Evolutionary conservation across 345 rosid genomes (phyloP), one percentile per base, ranked within the genome.

Genomic region (Populus simonii): DNA sequence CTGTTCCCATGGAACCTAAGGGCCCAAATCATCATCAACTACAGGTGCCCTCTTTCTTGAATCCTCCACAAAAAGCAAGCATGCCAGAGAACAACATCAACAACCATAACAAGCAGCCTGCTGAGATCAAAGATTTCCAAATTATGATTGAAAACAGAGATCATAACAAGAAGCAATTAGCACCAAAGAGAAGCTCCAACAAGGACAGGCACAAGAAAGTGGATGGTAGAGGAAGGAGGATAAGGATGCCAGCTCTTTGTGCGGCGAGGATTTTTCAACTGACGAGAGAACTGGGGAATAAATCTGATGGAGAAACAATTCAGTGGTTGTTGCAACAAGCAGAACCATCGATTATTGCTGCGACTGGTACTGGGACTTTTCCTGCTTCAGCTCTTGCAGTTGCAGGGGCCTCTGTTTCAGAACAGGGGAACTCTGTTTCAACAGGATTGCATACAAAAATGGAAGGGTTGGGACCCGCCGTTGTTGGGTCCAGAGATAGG

Each of bases 161-260:
- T 76, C 87, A 82, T 18, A 83, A 72, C 68, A 86, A 84, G 79
- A 85, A 93, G 83, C 84, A 72, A 20, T 84, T 91, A 29, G 95
- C 89, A 2, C 95, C 98, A 1, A 93, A 92, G 80, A 86, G 98
- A 78, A 89, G 85, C 85, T 93, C 98, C 7, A 94, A 93, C 86
- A 94, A 93, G 77, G 98, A 94, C 85, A 85, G 98, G 71, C 98
- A 94, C 82, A 94, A 91, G 71, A 94, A 94, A 82, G 98, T 94
- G 22, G 98, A 94, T 84, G 98, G 98, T 7, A 82, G 98, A 75
- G 98, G 98, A 55, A 85, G 98, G 31, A 89, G 98, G 70, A 94
- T 94, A 71, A 85, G 98, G 92, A 94, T 94, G 98, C 98, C 98
- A 45, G 98, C 98, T 39, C 81, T 94, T 12, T 93, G 98, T 73